These are phyloP conservation scores for Ilex aquifolium DNA, from an alignment of 257 asterid genomes.

Conservation along the genomic window DNA sequence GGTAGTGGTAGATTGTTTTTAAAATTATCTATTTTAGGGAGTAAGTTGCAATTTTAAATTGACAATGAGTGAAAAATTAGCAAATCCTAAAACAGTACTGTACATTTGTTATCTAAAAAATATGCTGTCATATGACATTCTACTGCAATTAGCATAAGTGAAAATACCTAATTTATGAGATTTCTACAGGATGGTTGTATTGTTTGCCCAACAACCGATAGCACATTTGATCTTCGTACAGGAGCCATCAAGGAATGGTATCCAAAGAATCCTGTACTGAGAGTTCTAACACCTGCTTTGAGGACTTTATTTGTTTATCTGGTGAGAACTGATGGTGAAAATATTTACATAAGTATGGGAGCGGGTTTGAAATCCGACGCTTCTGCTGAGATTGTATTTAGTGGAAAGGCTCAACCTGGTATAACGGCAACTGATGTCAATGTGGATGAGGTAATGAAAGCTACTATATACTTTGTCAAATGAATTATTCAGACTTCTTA, in stretches of 20 bases:
- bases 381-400: conserved; percentile 82
- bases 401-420: conserved; percentile 98
- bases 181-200: conserved; percentile 83
- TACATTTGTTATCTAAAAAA: no score
- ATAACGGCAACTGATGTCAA: conserved; percentile 72
- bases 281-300: conserved; percentile 85
- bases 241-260: conserved; percentile 96
- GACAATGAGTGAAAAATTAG: no score
- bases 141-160: no score
- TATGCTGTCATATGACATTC: no score
- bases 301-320: conserved; percentile 58
- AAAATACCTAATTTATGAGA: not conserved
- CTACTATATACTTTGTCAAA: not conserved
- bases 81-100: no score
- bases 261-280: conserved; percentile 81
- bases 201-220: conserved; percentile 87
- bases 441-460: conserved; percentile 72
- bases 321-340: conserved; percentile 55
- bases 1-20: no score
- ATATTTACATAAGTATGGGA: conserved; percentile 57
- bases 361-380: conserved; percentile 36
- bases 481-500: no score
- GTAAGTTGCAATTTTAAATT: no score
- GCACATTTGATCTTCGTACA: conserved; percentile 72
- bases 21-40: no score